Evolutionary conservation across 768 basidiomycete species (phyloP), one percentile per base, ranked within the genome.

Genomic region (Lentinula sp.): DNA sequence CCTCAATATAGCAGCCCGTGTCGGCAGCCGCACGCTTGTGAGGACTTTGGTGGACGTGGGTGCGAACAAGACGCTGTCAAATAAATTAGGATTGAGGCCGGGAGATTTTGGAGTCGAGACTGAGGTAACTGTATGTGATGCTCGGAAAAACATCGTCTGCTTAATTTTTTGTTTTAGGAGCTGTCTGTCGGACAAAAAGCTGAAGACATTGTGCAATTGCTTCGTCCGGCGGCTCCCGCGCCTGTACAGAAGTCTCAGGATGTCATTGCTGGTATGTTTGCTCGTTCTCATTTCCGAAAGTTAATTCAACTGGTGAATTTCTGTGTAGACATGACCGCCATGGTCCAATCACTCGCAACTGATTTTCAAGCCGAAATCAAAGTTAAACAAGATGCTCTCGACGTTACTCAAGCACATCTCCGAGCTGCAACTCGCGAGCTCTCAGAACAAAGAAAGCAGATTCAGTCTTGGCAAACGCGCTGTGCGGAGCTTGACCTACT

Each of bases 21-120:
- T 98, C 1, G 97, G 97, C 1, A 97, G 94, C 71, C 80, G 89
- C 63, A 87, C 88, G 63, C 71, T 98, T 62, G 94, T 98, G 13
- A 80, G 89, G 67, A 88, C 93, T 3, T 73, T 98, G 65, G 67
- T 99, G 62, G 95, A 97, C 68, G 91, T 94, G 7, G 95, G 94
- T 11, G 97, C 96, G 5, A 96, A 98, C 72, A 85, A 89, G 65
- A 82, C 85, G 67, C 78, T 92, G 62, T 84, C 89, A 18, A 99
- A 99, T 74, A 98, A 98, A 70, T 77, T 99, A 48, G 97, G 97
- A 3, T 74, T 99, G 68, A 82, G 92, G 57, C 91, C 97, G 2
- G 93, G 88, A 7, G 97, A 99, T 71, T 99, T 95, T 69, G 97
- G 97, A 16, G 85, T 98, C 3, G 93, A 95, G 70, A 87, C 87